phyloP scores from a whole-genome alignment of 805 yeast genomes.

The Candida manassasensis region DNA sequence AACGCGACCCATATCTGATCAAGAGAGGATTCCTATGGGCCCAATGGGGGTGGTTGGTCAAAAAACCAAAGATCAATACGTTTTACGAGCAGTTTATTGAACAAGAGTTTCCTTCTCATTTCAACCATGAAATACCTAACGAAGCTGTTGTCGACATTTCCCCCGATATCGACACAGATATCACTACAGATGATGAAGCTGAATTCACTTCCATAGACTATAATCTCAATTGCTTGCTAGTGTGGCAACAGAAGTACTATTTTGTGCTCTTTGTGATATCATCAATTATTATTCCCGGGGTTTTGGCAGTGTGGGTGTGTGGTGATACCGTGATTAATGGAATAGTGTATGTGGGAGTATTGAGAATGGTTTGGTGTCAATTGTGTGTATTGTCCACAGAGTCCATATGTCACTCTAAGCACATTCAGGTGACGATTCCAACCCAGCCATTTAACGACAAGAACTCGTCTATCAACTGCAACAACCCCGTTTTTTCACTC shows the following conservation, averaged over 20 bases:
- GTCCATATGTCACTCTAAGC: conserved; percentile 68
- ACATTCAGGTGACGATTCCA: conserved; percentile 66
- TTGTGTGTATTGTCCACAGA: conserved; percentile 76
- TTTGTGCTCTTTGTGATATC: conserved; percentile 25
- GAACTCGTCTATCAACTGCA: conserved; percentile 68
- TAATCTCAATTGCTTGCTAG: conserved; percentile 18
- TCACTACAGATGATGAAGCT: conserved; percentile 26
- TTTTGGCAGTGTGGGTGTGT: conserved; percentile 21
- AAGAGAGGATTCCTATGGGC: conserved; percentile 77
- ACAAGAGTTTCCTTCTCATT: conserved; percentile 26
- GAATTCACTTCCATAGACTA: conserved; percentile 13
- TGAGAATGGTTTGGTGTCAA: conserved; percentile 69
- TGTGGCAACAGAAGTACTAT: conserved; percentile 34
- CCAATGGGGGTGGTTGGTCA: conserved; percentile 84
- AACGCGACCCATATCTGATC: conserved; percentile 81
- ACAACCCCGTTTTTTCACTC: conserved; percentile 49
- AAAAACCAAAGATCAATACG: conserved; percentile 44
- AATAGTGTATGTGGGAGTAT: conserved; percentile 65
- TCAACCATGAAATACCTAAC: conserved; percentile 7
- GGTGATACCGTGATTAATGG: conserved; percentile 32
- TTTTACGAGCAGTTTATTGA: conserved; percentile 33
- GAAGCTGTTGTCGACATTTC: conserved; percentile 7
- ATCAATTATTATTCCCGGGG: conserved; percentile 25
- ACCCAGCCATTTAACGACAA: conserved; percentile 45
- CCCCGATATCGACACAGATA: conserved; percentile 1